Conservation (phyloP, 164 flowering plant genomes). For the Saururus chinensis region DNA sequence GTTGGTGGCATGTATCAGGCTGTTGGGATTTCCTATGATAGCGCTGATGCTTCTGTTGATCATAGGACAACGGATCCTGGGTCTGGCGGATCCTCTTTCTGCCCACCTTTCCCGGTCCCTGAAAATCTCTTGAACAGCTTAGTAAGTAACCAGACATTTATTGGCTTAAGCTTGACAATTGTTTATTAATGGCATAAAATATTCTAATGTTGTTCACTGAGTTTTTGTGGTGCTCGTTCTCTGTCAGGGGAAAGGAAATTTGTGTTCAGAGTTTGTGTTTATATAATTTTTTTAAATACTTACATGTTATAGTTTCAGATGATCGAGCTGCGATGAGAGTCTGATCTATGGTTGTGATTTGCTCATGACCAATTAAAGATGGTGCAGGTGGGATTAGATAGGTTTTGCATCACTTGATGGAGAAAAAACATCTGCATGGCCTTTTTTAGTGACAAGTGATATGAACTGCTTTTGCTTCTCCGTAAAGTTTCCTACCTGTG, state of each 20-base stretch:
- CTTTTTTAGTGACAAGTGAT: conserved; percentile 25
- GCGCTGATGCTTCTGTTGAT: conserved; percentile 26
- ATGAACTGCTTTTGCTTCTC: conserved; percentile 22
- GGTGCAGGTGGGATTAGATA: conserved; percentile 95
- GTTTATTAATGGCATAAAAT: neutral
- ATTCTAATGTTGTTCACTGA: conserved; percentile 11
- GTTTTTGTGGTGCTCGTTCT: conserved; percentile 10
- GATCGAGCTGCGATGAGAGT: conserved; percentile 65
- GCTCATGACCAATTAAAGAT: conserved; percentile 49
- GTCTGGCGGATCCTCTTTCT: conserved; percentile 28
- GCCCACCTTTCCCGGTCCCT: conserved; percentile 81
- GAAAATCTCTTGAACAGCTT: conserved; percentile 52
- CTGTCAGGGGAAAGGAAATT: conserved; percentile 22
- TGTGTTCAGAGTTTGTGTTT: conserved; percentile 42
- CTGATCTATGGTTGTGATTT: conserved; percentile 58
- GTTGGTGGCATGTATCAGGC: conserved; percentile 33
- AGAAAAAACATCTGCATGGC: conserved; percentile 19
- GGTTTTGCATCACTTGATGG: conserved; percentile 25
- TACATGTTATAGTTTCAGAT: conserved; percentile 98
- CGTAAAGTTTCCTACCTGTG: conserved; percentile 29
- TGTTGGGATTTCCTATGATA: conserved; percentile 76
- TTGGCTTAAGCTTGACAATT: neutral
- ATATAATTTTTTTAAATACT: conserved; percentile 51
- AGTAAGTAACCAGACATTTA: conserved; percentile 34
- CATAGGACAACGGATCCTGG: conserved; percentile 27